A percentile compares a stretch with the other conserved stretches of the same genome.
phyloP scores from a whole-genome alignment of 495 filamentous ascomycete genomes.

The Aspergillus baeticus region DNA sequence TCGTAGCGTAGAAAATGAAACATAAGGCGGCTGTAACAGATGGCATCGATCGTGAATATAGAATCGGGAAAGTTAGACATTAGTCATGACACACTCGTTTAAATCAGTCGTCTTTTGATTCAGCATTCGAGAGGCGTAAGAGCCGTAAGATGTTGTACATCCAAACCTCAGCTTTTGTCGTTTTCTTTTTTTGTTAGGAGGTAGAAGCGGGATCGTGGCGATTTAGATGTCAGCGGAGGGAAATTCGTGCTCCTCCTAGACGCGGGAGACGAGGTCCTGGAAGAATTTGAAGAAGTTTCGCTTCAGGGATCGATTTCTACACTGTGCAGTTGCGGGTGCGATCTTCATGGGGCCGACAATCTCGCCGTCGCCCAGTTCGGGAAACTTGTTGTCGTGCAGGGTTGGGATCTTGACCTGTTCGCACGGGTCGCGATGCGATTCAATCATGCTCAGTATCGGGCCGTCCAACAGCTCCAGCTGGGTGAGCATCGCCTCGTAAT shows the following conservation, averaged over 20 bases:
- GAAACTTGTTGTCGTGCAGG: slow-evolving; percentile 77
- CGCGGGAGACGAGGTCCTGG: slow-evolving; percentile 41
- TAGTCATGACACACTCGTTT: slow-evolving; percentile 34
- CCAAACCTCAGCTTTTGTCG: slow-evolving; percentile 17
- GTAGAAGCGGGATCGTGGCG: slow-evolving; percentile 6
- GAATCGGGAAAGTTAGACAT: slow-evolving; percentile 28
- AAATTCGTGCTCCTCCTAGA: slow-evolving; percentile 15
- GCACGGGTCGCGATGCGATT: slow-evolving; percentile 42
- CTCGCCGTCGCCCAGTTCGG: slow-evolving; percentile 80
- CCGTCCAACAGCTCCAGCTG: slow-evolving; percentile 36
- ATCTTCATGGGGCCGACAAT: slow-evolving; percentile 88
- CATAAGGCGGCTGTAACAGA: slow-evolving; percentile 21
- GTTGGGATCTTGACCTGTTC: slow-evolving; percentile 58
- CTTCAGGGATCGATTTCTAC: slow-evolving; percentile 35
- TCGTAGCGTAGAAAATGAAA: slow-evolving; percentile 20
- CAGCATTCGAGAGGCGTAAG: slow-evolving; percentile 15
- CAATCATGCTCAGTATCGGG: slow-evolving; percentile 37
- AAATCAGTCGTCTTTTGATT: slow-evolving; percentile 14
- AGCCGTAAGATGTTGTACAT: slow-evolving; percentile 28
- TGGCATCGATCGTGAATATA: slow-evolving; percentile 1
- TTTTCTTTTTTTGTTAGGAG: slow-evolving; percentile 10
- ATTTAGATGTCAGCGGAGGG: slow-evolving; percentile 1
- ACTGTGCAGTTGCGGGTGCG: slow-evolving; percentile 34
- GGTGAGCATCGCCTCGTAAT: slow-evolving; percentile 61
- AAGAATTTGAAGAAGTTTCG: slow-evolving; percentile 49